Conservation (phyloP, 345 rosid genomes). For the Boechera divaricarpa region DNA sequence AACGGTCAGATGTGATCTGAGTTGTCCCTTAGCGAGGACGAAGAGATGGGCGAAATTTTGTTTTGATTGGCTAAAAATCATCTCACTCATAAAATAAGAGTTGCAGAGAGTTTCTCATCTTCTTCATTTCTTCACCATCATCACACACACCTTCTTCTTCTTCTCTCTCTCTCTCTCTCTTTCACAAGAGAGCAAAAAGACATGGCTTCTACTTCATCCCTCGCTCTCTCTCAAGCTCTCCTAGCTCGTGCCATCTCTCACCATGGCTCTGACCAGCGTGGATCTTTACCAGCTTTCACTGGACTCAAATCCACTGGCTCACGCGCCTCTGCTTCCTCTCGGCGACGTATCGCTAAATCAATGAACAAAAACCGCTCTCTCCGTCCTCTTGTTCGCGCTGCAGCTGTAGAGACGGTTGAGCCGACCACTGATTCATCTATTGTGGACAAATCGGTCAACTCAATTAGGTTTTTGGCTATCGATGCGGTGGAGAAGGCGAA, state of each 20-base stretch:
- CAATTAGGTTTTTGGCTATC: conserved; percentile 57
- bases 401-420: conserved; percentile 41
- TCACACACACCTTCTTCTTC: not conserved
- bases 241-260: conserved; percentile 58
- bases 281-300: conserved; percentile 54
- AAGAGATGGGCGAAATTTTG: conserved; percentile 42
- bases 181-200: conserved; percentile 14
- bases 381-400: conserved; percentile 45
- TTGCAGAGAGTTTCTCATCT: conserved; percentile 36
- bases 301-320: conserved; percentile 58
- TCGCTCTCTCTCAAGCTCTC: conserved; percentile 69
- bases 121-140: conserved; percentile 35
- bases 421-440: conserved; percentile 42
- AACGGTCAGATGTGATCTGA: conserved; percentile 47
- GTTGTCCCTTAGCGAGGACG: conserved; percentile 49
- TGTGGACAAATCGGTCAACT: conserved; percentile 56
- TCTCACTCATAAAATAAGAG: conserved; percentile 30
- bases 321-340: conserved; percentile 46
- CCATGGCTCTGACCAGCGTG: conserved; percentile 56
- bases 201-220: conserved; percentile 70
- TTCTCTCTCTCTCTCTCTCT: conserved; percentile 18
- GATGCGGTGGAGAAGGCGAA: conserved; percentile 68
- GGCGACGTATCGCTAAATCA: conserved; percentile 36
- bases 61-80: conserved; percentile 35
- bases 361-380: conserved; percentile 41